Evolutionary conservation across 768 basidiomycete species (phyloP).

Genomic region (Suillus alpinus): DNA sequence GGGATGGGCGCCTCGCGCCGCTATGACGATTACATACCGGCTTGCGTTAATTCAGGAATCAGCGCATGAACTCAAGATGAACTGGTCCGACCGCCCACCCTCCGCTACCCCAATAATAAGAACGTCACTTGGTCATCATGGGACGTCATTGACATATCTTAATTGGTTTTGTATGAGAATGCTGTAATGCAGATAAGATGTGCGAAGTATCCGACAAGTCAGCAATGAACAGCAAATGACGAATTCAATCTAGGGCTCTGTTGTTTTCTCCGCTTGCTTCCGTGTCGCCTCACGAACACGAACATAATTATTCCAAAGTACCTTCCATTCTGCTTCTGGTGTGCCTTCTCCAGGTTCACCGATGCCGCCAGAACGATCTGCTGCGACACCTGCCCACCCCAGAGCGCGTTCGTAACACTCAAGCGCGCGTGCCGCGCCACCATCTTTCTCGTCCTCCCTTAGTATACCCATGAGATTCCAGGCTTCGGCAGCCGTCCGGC

Average conservation of each 20-base stretch:
- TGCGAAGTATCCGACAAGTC: background rate
- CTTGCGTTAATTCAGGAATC: background rate
- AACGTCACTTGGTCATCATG: background rate
- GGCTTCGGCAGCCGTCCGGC: conserved; percentile 68
- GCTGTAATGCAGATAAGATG: background rate
- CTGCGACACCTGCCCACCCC: conserved; percentile 57
- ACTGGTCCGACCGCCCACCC: background rate
- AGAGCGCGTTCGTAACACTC: conserved; percentile 69
- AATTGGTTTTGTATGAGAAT: background rate
- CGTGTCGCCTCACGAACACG: conserved; percentile 38
- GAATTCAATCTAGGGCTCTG: background rate
- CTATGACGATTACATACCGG: background rate
- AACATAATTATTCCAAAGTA: conserved; percentile 58
- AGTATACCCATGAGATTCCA: conserved; percentile 74
- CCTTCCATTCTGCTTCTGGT: conserved; percentile 58
- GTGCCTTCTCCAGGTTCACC: conserved; percentile 49
- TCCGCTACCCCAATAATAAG: background rate
- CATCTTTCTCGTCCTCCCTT: conserved; percentile 40
- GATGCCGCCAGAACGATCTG: conserved; percentile 33
- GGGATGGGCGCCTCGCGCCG: background rate
- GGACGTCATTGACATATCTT: background rate
- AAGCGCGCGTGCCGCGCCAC: conserved; percentile 40
- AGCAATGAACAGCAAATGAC: background rate
- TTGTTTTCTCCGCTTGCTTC: conserved; percentile 6
- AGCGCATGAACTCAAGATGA: background rate